A percentile compares a stretch with the other conserved stretches of the same genome.
These are phyloP conservation scores for Voacanga thouarsii DNA, from an alignment of 257 asterid species.

Conservation along the genomic window DNA sequence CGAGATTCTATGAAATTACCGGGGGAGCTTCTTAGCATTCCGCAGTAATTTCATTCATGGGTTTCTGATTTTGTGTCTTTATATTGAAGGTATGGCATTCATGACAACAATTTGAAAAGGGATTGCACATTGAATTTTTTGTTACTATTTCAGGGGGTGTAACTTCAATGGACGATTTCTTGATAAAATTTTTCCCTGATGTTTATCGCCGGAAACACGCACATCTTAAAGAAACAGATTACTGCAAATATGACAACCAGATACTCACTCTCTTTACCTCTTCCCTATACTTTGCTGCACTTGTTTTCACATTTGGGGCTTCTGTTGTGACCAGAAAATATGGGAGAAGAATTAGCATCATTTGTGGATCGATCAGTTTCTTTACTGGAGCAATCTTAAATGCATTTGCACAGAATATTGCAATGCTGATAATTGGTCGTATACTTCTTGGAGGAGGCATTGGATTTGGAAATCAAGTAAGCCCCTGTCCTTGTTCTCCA, in stretches of 20 bases:
- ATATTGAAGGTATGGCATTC: neutral
- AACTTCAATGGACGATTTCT: conserved; percentile 78
- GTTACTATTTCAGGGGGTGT: conserved; percentile 56
- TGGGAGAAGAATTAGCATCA: conserved; percentile 62
- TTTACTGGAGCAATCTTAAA: conserved; percentile 59
- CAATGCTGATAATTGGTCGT: conserved; percentile 71
- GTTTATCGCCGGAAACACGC: conserved; percentile 52
- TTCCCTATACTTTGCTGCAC: conserved; percentile 72
- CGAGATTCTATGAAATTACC: too few relatives aligned
- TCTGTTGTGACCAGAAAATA: conserved; percentile 54
- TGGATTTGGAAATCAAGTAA: conserved; percentile 87
- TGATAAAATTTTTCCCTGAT: conserved; percentile 61
- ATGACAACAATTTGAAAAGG: neutral
- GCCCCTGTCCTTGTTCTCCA: neutral
- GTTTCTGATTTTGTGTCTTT: neutral
- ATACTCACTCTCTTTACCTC: conserved; percentile 80
- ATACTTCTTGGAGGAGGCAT: conserved; percentile 75
- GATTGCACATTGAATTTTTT: too few relatives aligned
- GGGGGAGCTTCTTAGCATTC: too few relatives aligned
- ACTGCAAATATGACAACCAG: conserved; percentile 77
- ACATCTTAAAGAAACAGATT: conserved; percentile 50
- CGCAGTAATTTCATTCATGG: too few relatives aligned
- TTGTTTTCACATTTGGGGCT: conserved; percentile 60
- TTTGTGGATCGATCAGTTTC: conserved; percentile 66
- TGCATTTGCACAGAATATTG: conserved; percentile 50